A percentile compares a stretch with the other conserved stretches of the same genome.
Evolutionary conservation across 192 early-diverging fungal genomes (phyloP).

Genomic region (Phycomyces nitens): DNA sequence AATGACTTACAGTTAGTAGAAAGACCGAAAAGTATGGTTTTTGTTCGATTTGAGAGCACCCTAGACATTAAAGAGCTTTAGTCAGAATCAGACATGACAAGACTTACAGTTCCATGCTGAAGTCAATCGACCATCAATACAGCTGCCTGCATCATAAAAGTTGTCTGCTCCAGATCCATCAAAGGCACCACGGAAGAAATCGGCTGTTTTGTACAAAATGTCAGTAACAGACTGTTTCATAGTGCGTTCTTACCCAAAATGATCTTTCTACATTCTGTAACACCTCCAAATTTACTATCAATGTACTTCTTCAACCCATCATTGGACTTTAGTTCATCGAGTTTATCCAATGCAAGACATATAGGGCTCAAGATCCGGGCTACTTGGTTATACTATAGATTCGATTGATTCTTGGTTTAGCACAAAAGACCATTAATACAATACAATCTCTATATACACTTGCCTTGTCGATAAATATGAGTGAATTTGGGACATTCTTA

Average conservation of each 20-base stretch:
- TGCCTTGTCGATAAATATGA: constrained; percentile 94
- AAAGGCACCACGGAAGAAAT: constrained; percentile 96
- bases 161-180: constrained; percentile 94
- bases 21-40: constrained; percentile 92
- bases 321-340: constrained; percentile 60
- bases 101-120: constrained; percentile 80
- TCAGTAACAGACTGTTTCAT: neutral
- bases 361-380: constrained; percentile 91
- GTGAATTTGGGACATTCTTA: constrained; percentile 96
- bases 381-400: constrained; percentile 89
- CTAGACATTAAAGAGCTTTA: too few relatives aligned
- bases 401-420: constrained; percentile 1
- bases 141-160: constrained; percentile 87
- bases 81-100: too few relatives aligned
- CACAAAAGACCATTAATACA: neutral
- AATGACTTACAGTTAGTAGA: constrained; percentile 62
- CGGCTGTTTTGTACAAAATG: constrained; percentile 42
- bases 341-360: constrained; percentile 64
- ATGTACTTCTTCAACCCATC: constrained; percentile 65
- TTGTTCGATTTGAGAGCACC: constrained; percentile 87
- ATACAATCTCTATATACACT: neutral
- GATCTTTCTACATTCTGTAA: constrained; percentile 58
- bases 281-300: constrained; percentile 62
- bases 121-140: constrained; percentile 94
- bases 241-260: constrained; percentile 46